Evolutionary conservation across 1,284 basidiomycete species (phyloP), one percentile per base, ranked within the genome.

Genomic region (Ceratobasidium sp.): DNA sequence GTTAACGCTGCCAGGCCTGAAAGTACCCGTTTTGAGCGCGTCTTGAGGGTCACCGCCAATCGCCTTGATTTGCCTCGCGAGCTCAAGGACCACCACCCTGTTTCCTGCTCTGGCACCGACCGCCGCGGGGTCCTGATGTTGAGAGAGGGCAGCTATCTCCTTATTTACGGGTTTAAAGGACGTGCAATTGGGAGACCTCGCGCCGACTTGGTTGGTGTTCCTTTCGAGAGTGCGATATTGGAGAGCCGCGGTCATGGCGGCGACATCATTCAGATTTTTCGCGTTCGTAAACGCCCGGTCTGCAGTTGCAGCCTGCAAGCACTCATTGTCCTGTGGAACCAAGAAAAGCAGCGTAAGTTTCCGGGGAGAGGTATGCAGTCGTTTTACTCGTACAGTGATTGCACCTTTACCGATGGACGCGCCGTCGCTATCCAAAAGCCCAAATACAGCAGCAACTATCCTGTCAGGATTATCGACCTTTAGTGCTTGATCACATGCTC

Each of bases 121-220:
- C 0, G 90, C 90, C 15, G 90, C 91, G 57, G 91, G 89, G 79
- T 92, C 90, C 87, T 88, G 79, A 81, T 91, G 90, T 82, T 92
- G 91, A 52, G 86, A 83, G 77, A 92, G 86, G 43, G 90, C 91
- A 40, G 89, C 89, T 79, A 92, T 88, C 82, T 92, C 90, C 34
- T 90, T 88, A 84, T 92, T 92, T 67, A 85, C 85, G 13, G 90
- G 88, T 32, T 85, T 86, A 82, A 89, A 83, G 76, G 86, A 85
- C 0, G 87, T 90, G 84, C 90, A 92, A 11, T 85, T 79, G 13
- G 82, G 86, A 67, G 86, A 87, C 25, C 84, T 83, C 3, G 83
- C 82, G 25, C 91, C 91, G 70, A 92, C 89, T 37, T 82, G 77
- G 9, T 86, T 89, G 22, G 90, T 89, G 83, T 92, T 93, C 52